Evolutionary conservation across 1,284 basidiomycete species (phyloP), one percentile per base, ranked within the genome.

Genomic region (Hypsizygus ulmarius): DNA sequence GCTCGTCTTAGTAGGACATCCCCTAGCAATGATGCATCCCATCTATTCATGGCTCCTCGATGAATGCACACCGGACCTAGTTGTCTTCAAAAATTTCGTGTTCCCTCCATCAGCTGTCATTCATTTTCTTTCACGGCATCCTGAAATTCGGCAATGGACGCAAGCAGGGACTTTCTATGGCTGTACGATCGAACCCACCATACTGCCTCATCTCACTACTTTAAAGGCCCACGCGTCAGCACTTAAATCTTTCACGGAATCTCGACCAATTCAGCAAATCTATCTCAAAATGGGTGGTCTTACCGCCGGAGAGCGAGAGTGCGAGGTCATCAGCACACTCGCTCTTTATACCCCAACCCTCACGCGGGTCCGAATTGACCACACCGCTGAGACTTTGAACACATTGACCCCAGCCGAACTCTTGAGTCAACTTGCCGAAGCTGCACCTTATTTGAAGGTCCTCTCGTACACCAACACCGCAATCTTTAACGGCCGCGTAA

Each of bases 1-100:
- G 12, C 54, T 55, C 27, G 42, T 50, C 5, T 49, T 58, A 11
- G 11, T 51, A 12, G 58, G 58, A 4, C 56, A 58, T 45, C 50
- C 50, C 14, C 45, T 43, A 30, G 58, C 45, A 14, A 59, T 58
- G 56, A 59, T 58, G 58, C 49, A 58, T 45, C 55, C 54, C 9
- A 47, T 58, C 34, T 37, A 56, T 34, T 49, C 50, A 11, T 57
- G 58, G 56, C 46, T 59, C 15, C 50, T 59, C 28, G 56, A 59
- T 35, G 56, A 51, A n/a, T 58, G 54, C 49, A 46, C 51, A 9
- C 40, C 50, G 33, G 9, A 55, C 19, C 42, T 56, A 5, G 36
- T 45, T 18, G 40, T 39, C 14, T 57, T 59, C 40, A 55, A 57
- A 32, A 59, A 59, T 37, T 50, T 39, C 5, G 39, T 58, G 5